Conservation (phyloP, 192 early-diverging fungal species). For the Rhizophagus clarus region DNA sequence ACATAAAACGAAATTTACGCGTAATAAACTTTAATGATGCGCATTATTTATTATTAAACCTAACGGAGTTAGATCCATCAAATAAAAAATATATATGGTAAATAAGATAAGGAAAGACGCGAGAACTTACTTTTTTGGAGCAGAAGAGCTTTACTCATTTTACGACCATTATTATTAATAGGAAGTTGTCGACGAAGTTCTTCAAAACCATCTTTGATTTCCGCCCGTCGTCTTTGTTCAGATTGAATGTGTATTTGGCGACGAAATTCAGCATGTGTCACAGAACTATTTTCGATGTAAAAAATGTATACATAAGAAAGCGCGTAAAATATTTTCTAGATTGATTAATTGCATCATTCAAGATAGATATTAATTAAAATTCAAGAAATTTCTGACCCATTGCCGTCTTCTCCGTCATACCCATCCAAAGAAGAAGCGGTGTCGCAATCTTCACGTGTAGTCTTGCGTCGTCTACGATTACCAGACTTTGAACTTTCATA, state of each 20-base stretch:
- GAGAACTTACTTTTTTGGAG: conserved; percentile 44
- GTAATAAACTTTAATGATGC: background rate
- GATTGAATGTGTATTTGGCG: conserved; percentile 53
- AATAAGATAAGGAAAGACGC: background rate
- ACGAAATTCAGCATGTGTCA: conserved; percentile 44
- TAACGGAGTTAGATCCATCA: background rate
- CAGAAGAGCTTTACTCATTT: conserved; percentile 49
- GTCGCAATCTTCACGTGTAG: conserved; percentile 29
- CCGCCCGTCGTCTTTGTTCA: conserved; percentile 50
- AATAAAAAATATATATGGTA: background rate
- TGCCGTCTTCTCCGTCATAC: conserved; percentile 24
- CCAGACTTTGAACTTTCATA: conserved; percentile 32
- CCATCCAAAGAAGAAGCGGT: conserved; percentile 32
- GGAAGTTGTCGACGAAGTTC: conserved; percentile 48
- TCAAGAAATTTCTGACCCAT: conserved; percentile 12
- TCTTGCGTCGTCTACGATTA: conserved; percentile 29
- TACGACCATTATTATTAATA: conserved; percentile 39
- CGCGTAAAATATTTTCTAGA: background rate
- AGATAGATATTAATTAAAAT: background rate
- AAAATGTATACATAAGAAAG: background rate
- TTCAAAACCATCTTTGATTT: conserved; percentile 54
- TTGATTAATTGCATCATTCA: background rate
- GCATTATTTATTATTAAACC: background rate
- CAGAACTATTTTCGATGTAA: background rate
- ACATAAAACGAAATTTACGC: background rate